Base-by-base conservation (phyloP, 768 basidiomycete species). In the Hericium alpestre region DNA sequence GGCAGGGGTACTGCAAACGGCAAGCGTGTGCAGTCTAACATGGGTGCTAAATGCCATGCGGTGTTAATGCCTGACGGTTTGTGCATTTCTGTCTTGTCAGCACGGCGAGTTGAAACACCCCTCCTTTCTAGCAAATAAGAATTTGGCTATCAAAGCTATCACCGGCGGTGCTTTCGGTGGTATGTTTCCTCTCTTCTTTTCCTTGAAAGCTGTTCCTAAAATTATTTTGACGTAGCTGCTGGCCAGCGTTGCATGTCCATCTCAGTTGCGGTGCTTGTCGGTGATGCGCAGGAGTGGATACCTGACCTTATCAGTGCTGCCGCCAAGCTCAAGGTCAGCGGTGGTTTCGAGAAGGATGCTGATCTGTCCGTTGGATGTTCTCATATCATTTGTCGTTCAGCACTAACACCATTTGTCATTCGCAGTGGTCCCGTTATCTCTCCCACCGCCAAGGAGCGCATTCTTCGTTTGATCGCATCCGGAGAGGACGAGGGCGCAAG, bases 21-120 rank as follows among this genome's bases (percentile, higher is more conserved):
- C 46, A 97, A 97, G 69, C 83, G 59, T 11, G 61, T 62, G 3
- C 59, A 86, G 72, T 83, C 86, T 10, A 87, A 88, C 64, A 72
- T 98, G 70, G 95, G 95, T n/a, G 95, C 95, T 27, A 99, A 99
- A 75, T 98, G 95, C 64, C 93, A 95, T 70, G 91, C 85, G 16
- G 80, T 95, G 13, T 69, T 95, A 63, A 93, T 95, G 90, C 88
- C 92, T 18, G 93, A 96, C 71, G 90, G 93, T 94, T 59, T 32
- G 32, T 32, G 32, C 5, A 32, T 32, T 6, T 32, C 32, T 32
- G 9, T 32, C 0, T 32, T 6, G 8, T 32, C 7, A 32, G 9
- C 9, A 0, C 8, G 9, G 6, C 9, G 6, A 6, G 32, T 9
- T 32, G 1, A 32, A 32, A 32, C 32, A 10, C 6, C 32, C 4